These are phyloP conservation scores for Trichoderma citrinoviride DNA, from an alignment of 2,329 filamentous ascomycete species.

Conservation along the genomic window DNA sequence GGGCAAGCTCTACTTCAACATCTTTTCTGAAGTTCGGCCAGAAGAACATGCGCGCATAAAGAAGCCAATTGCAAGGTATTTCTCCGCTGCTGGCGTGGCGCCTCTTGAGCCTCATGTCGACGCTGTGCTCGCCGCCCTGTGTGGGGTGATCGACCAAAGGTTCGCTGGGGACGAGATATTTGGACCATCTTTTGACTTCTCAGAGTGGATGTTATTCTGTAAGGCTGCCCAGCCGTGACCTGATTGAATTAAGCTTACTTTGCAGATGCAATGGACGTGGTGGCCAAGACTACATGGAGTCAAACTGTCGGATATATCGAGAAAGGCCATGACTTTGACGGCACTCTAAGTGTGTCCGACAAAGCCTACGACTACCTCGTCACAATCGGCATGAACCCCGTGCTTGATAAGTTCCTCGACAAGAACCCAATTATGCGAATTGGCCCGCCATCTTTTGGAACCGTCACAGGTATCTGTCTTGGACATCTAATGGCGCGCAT, in stretches of 20 bases:
- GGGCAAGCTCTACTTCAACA: conserved; percentile 29
- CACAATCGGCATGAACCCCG: conserved; percentile 32
- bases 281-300: conserved; percentile 43
- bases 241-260: not conserved
- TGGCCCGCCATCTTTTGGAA: conserved; percentile 35
- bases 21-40: conserved; percentile 30
- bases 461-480: conserved; percentile 31
- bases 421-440: conserved; percentile 40
- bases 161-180: not conserved
- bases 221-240: not conserved
- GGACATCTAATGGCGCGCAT: conserved; percentile 32
- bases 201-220: not conserved
- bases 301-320: conserved; percentile 43
- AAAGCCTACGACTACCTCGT: conserved; percentile 37
- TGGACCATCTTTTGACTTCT: not conserved
- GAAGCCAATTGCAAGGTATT: conserved; percentile 32
- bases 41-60: conserved; percentile 27
- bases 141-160: not conserved
- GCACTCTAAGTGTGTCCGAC: conserved; percentile 35
- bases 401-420: conserved; percentile 37
- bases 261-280: conserved; percentile 40
- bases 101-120: conserved; percentile 27
- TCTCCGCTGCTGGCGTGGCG: conserved; percentile 26
- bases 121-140: conserved; percentile 12
- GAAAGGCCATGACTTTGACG: conserved; percentile 37